Evolutionary conservation across 1,284 basidiomycete genomes (phyloP).

Genomic region (Tausonia pullulans): DNA sequence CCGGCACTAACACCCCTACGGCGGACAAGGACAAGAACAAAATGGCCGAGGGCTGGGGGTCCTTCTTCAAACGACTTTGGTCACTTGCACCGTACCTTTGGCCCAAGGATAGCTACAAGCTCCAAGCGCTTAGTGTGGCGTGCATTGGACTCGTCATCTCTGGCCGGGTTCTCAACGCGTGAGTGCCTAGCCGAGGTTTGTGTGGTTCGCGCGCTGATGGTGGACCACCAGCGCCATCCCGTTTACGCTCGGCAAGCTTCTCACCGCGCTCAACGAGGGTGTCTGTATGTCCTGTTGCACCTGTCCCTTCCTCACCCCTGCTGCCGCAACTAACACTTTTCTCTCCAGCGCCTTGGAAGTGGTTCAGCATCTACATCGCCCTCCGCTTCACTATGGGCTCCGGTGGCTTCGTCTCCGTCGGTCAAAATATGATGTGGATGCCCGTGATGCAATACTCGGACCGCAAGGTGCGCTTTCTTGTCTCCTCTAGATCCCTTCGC

Average conservation of each 20-base stretch:
- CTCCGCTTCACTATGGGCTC: slow-evolving; percentile 36
- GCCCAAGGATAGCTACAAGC: slow-evolving; percentile 52
- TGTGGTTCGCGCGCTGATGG: too few relatives aligned
- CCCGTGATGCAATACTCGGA: slow-evolving; percentile 66
- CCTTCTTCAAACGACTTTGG: slow-evolving; percentile 35
- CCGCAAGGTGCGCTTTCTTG: neutral
- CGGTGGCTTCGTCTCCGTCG: slow-evolving; percentile 30
- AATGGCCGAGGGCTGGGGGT: slow-evolving; percentile 22
- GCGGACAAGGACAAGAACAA: neutral
- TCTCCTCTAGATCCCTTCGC: neutral
- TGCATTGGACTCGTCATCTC: slow-evolving; percentile 57
- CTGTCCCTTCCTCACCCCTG: neutral
- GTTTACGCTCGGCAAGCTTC: slow-evolving; percentile 54
- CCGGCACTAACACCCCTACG: neutral
- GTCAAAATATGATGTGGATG: slow-evolving; percentile 40
- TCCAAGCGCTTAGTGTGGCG: slow-evolving; percentile 57
- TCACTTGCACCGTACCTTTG: slow-evolving; percentile 67
- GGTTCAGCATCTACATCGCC: slow-evolving; percentile 28
- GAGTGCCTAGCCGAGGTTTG: slow-evolving; percentile 22
- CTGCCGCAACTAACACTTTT: neutral
- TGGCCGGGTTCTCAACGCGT: slow-evolving; percentile 63
- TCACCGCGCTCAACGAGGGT: slow-evolving; percentile 34
- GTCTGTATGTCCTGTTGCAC: neutral
- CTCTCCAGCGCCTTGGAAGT: slow-evolving; percentile 25
- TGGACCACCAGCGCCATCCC: slow-evolving; percentile 39